Percentiles rank a stretch among this genome's conserved stretches.
Evolutionary conservation across 495 filamentous ascomycete genomes (phyloP).

Genomic region (Aspergillus steynii): DNA sequence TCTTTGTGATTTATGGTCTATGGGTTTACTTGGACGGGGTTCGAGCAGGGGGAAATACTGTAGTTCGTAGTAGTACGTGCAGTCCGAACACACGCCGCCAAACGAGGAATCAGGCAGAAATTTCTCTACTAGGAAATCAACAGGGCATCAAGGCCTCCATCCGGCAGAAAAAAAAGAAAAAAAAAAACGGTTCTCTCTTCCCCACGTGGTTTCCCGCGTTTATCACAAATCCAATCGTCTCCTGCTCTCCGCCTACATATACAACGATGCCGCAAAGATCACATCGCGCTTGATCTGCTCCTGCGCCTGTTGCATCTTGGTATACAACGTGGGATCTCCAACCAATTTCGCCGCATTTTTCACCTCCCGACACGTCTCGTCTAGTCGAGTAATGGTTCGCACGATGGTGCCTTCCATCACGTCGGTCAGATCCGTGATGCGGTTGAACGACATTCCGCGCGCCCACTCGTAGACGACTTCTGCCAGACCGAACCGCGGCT

Average conservation of each 20-base stretch:
- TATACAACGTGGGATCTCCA: constrained; percentile 89
- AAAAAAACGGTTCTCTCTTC: not conserved
- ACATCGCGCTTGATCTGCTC: constrained; percentile 97
- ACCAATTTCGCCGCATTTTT: constrained; percentile 96
- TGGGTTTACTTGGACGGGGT: too few relatives aligned
- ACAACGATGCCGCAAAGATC: constrained; percentile 83
- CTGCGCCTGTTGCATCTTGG: constrained; percentile 95
- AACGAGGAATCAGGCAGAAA: not conserved
- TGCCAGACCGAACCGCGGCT: constrained; percentile 86
- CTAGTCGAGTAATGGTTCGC: constrained; percentile 83
- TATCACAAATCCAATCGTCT: not conserved
- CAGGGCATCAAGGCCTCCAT: not conserved
- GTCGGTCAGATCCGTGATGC: constrained; percentile 94
- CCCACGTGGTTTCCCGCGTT: constrained; percentile 17
- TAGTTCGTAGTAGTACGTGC: not conserved
- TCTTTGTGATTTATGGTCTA: too few relatives aligned
- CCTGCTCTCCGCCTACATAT: constrained; percentile 53
- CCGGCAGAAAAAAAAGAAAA: not conserved
- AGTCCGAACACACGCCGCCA: not conserved
- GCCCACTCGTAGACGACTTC: constrained; percentile 99
- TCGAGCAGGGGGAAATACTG: too few relatives aligned
- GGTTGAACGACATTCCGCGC: constrained; percentile 94
- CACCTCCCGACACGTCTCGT: constrained; percentile 95
- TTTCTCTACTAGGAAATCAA: not conserved
- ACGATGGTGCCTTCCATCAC: constrained; percentile 97